Base-by-base conservation (phyloP, 1,284 basidiomycete species). In the Exobasidium cylindrosporum region DNA sequence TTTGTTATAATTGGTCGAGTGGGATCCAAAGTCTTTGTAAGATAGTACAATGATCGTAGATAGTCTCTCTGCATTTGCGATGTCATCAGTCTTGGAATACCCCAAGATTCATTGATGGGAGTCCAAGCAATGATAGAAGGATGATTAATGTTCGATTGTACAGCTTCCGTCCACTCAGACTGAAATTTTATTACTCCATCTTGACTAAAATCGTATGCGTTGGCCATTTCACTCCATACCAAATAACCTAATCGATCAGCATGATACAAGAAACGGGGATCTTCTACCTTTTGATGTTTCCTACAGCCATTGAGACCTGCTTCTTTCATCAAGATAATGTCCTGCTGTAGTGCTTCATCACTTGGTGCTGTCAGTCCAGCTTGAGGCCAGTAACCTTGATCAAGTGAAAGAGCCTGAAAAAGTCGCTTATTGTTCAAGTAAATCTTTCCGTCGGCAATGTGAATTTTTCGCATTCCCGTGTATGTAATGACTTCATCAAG, bases 401-500 rank as follows among this genome's bases (percentile, higher is more conserved):
- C 67, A 29, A 72, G 61, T 14, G 65, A 50, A 28, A 72, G 64
- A 29, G 64, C 63, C 50, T 68, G 66, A 23, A 72, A 72, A 52
- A 67, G 69, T 26, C 64, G 62, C 5, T 60, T 56, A 29, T 72
- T 69, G 68, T 72, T 71, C 54, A 72, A 64, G 40, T 61, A 68
- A 40, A 72, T 62, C 6, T 63, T 58, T 4, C 70, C 70, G 5
- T 64, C 60, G 35, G 65, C 63, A 40, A 72, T 52, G 13, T 64
- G 66, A 4, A 72, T 64, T 44, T 72, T 72, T 40, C 70, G 68
- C 70, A 72, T 72, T 24, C 70, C 70, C 29, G 65, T 62, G 57
- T 72, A 72, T 55, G 68, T 65, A 28, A 55, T 35, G 3, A 72
- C 60, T 2, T 21, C 4, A 49, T 72, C 70, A 3, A 56, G 6